These are phyloP conservation scores for Prinsepia uniflora DNA, from an alignment of 306 rosid genomes.

Conservation along the genomic window DNA sequence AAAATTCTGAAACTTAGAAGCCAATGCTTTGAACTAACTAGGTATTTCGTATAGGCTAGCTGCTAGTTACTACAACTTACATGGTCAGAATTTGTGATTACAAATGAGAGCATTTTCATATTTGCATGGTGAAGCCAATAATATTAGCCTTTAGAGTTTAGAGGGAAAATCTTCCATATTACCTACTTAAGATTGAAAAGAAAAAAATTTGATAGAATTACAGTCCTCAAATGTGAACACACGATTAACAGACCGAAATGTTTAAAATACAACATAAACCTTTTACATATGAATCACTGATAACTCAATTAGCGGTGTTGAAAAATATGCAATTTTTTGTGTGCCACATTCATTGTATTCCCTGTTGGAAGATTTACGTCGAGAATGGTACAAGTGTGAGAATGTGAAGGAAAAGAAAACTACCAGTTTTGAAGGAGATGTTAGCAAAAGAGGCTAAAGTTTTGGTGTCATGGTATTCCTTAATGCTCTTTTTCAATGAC, in stretches of 20 bases:
- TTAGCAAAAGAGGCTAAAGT: constrained; percentile 58
- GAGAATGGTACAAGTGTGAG: not conserved
- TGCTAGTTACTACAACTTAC: no score
- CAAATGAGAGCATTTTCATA: not conserved
- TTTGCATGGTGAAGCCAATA: not conserved
- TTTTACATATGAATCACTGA: not conserved
- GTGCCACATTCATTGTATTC: not conserved
- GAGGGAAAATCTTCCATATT: not conserved
- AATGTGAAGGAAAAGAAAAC: not conserved
- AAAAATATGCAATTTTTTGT: not conserved
- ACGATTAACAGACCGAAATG: not conserved
- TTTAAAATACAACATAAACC: not conserved
- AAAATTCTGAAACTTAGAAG: not conserved
- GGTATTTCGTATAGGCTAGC: not conserved
- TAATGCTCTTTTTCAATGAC: constrained; percentile 52
- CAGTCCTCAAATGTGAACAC: not conserved
- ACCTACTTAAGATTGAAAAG: not conserved
- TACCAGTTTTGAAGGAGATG: constrained; percentile 66
- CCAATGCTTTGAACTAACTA: constrained; percentile 1
- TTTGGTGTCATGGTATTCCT: constrained; percentile 48
- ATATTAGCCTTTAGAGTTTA: not conserved
- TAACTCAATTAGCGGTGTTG: not conserved
- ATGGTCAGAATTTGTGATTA: not conserved
- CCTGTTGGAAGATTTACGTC: not conserved
- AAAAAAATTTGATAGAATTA: not conserved